phyloP scores from a whole-genome alignment of 495 filamentous ascomycete species.

The Podospora appendiculata region DNA sequence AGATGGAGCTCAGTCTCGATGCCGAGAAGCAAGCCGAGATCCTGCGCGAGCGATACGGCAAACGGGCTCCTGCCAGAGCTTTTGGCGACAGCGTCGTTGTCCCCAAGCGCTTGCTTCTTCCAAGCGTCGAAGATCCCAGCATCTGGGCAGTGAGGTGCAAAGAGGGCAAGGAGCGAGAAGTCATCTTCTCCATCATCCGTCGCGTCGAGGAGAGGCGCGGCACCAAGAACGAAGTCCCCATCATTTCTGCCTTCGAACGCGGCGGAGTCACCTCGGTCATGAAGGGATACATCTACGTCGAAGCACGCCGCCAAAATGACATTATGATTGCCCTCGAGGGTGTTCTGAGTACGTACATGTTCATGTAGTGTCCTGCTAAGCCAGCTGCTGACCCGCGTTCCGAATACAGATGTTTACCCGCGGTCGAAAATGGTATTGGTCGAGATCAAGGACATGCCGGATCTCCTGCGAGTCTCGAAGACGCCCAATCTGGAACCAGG shows the following conservation, averaged over 20 bases:
- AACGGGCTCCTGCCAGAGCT: conserved; percentile 39
- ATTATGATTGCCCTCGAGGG: conserved; percentile 74
- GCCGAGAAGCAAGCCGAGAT: conserved; percentile 87
- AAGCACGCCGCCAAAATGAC: conserved; percentile 79
- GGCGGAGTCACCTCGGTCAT: conserved; percentile 62
- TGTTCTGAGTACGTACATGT: conserved; percentile 51
- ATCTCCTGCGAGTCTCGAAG: conserved; percentile 83
- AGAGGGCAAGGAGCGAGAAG: conserved; percentile 87
- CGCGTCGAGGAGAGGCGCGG: conserved; percentile 69
- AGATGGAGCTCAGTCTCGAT: conserved; percentile 76
- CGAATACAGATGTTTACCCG: conserved; percentile 49
- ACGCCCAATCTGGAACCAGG: conserved; percentile 79
- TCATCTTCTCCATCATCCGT: conserved; percentile 77
- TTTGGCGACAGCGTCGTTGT: conserved; percentile 58
- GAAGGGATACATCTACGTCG: conserved; percentile 92
- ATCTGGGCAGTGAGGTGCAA: conserved; percentile 95
- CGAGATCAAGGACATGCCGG: conserved; percentile 96
- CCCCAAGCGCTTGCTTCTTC: conserved; percentile 81
- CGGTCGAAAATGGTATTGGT: conserved; percentile 75
- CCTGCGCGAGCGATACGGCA: conserved; percentile 73
- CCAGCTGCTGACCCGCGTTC: not conserved
- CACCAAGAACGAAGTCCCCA: conserved; percentile 68
- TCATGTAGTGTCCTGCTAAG: too few species aligned
- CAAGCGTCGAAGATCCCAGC: conserved; percentile 88
- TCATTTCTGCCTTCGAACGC: conserved; percentile 85